phyloP scores from a whole-genome alignment of 1,139 yeast species.

The Sugiyamaella japonica region DNA sequence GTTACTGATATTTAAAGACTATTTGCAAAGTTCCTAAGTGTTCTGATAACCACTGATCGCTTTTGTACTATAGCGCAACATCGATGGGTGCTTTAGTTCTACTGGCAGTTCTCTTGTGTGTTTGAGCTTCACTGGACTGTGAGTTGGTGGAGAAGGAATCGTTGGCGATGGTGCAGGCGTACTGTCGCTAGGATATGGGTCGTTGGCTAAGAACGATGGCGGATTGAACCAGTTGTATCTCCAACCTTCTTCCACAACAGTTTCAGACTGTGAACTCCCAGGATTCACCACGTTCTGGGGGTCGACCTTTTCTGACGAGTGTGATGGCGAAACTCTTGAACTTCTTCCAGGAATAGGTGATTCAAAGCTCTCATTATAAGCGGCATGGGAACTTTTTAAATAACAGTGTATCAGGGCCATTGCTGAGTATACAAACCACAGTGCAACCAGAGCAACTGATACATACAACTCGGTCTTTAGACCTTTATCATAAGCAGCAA shows the following conservation, averaged over 20 bases:
- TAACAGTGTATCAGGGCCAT: slow-evolving; percentile 29
- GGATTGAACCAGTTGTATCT: slow-evolving; percentile 18
- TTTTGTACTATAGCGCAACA: slow-evolving; percentile 12
- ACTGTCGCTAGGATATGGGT: slow-evolving; percentile 5
- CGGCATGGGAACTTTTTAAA: not conserved
- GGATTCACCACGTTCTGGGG: not conserved
- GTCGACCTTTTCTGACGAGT: not conserved
- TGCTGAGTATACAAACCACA: slow-evolving; percentile 32
- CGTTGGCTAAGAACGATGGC: slow-evolving; percentile 17
- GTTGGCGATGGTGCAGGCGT: slow-evolving; percentile 10
- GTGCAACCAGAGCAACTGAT: slow-evolving; percentile 25
- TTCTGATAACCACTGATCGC: slow-evolving; percentile 11
- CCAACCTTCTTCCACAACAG: slow-evolving; percentile 16
- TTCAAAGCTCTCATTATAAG: not conserved
- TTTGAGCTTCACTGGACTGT: slow-evolving; percentile 5
- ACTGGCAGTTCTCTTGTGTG: slow-evolving; percentile 11
- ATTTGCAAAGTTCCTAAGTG: not conserved
- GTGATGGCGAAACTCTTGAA: not conserved
- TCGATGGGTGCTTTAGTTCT: slow-evolving; percentile 9
- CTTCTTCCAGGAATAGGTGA: not conserved
- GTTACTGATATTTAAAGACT: not conserved
- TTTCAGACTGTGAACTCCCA: not conserved
- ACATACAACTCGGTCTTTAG: slow-evolving; percentile 31
- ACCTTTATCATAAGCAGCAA: slow-evolving; percentile 26
- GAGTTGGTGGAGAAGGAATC: slow-evolving; percentile 7